Base-by-base conservation (phyloP, 495 filamentous ascomycete genomes). In the Penicillium silybi region DNA sequence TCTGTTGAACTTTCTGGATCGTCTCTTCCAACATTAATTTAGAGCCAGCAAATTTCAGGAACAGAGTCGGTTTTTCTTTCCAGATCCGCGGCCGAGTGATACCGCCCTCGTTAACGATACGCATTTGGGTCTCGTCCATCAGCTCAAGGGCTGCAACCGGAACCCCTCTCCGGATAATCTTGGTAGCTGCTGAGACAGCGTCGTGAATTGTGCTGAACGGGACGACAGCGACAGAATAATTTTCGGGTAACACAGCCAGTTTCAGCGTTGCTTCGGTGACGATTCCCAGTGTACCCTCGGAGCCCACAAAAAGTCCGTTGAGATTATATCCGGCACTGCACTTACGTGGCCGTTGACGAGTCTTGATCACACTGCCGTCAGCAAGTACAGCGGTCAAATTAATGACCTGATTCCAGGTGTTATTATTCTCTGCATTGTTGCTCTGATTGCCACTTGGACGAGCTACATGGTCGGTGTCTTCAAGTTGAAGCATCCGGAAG, bases 11-110 rank as follows among this genome's bases (percentile, higher is more conserved):
- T n/a, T n/a, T n/a, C n/a, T n/a, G n/a, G n/a, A n/a, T n/a, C n/a
- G n/a, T n/a, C n/a, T n/a, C n/a, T n/a, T n/a, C n/a, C n/a, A n/a
- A n/a, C n/a, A n/a, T n/a, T n/a, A n/a, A n/a, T n/a, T n/a, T n/a
- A n/a, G n/a, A n/a, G 80, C 91, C 91, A 11, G 83, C 80, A 67
- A 96, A 97, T 62, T 97, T 97, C 79, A 97, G 92, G 72, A 97
- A 96, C 2, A 97, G 71, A 4, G 92, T 96, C 5, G 92, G 92
- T 6, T 38, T 43, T 13, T 50, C 56, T 9, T 13, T 8, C n/a
- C 81, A 81, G 56, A 87, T 85, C 52, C 79, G 82, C 88, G 91
- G 96, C 8, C 76, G 73, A 0, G 90, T 95, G 44, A 75, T 79
- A 46, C 89, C 89, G 4, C 84, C 82, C 38, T 76, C 64, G 70